Evolutionary conservation across 345 rosid genomes (phyloP).

Genomic region (Cardiospermum halicacabum): DNA sequence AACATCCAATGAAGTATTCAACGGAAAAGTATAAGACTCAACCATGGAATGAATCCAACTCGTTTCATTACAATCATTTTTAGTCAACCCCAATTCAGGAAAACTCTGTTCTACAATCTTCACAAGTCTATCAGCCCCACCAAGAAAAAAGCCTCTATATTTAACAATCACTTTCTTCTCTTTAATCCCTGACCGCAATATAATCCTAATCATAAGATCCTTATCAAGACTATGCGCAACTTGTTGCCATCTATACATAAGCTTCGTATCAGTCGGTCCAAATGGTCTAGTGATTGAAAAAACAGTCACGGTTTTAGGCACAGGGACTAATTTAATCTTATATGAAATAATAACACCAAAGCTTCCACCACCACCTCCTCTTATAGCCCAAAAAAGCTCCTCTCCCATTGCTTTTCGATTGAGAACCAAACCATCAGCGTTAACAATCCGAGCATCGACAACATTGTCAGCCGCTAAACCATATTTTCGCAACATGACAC

Average conservation of each 20-base stretch:
- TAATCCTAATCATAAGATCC: constrained; percentile 20
- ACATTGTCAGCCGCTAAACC: not conserved
- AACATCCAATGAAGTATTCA: constrained; percentile 30
- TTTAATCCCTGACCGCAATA: constrained; percentile 16
- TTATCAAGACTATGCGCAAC: constrained; percentile 1
- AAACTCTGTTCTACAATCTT: constrained; percentile 39
- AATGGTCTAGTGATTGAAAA: not conserved
- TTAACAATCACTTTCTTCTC: constrained; percentile 17
- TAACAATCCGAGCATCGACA: not conserved
- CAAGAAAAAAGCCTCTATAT: constrained; percentile 36
- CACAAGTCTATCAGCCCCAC: constrained; percentile 27
- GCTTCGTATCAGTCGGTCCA: not conserved
- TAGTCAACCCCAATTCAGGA: constrained; percentile 52
- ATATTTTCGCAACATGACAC: not conserved
- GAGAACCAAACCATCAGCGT: not conserved
- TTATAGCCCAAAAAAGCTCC: not conserved
- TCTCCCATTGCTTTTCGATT: not conserved
- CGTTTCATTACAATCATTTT: constrained; percentile 45
- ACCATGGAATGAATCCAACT: constrained; percentile 56
- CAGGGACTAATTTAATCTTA: constrained; percentile 62
- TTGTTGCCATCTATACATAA: not conserved
- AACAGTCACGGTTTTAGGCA: constrained; percentile 42
- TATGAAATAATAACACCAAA: constrained; percentile 36
- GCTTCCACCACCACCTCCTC: not conserved
- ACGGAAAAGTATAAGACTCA: constrained; percentile 43